Percentiles rank a stretch among this genome's conserved stretches.
Evolutionary conservation across 495 filamentous ascomycete species (phyloP).

Genomic region (Astrothelium macrocarpum): DNA sequence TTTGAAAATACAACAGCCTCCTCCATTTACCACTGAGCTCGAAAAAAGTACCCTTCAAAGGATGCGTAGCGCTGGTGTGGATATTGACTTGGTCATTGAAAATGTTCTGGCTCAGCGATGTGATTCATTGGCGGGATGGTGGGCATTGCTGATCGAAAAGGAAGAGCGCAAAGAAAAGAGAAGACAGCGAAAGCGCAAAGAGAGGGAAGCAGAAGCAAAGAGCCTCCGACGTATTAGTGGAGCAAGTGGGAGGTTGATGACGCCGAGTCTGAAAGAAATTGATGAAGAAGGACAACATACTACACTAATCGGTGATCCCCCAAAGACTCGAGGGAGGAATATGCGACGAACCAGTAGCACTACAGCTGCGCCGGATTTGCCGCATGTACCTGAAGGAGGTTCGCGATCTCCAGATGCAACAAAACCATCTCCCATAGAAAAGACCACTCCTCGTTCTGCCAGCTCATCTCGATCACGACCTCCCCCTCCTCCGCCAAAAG

Average conservation of each 20-base stretch:
- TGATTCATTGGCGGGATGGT: conserved; percentile 88
- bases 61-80: conserved; percentile 90
- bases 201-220: conserved; percentile 72
- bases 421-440: background rate
- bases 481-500: conserved; percentile 80
- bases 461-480: conserved; percentile 33
- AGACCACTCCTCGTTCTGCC: conserved; percentile 5
- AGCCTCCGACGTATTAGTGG: conserved; percentile 72
- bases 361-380: conserved; percentile 54
- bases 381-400: conserved; percentile 55
- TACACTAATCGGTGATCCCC: conserved; percentile 28
- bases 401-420: conserved; percentile 30
- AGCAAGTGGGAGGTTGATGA: conserved; percentile 73
- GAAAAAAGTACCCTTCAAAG: conserved; percentile 87
- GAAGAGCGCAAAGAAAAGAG: conserved; percentile 83
- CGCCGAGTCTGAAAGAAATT: conserved; percentile 61
- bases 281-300: conserved; percentile 55
- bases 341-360: conserved; percentile 25
- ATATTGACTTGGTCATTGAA: conserved; percentile 89
- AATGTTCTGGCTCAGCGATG: conserved; percentile 85
- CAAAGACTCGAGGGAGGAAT: conserved; percentile 30
- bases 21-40: conserved; percentile 76
- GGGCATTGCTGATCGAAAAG: conserved; percentile 90
- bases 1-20: conserved; percentile 69
- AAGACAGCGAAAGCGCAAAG: conserved; percentile 74